These are phyloP conservation scores for Chalciporus sp. DNA, from an alignment of 1,284 basidiomycete species.

Conservation along the genomic window DNA sequence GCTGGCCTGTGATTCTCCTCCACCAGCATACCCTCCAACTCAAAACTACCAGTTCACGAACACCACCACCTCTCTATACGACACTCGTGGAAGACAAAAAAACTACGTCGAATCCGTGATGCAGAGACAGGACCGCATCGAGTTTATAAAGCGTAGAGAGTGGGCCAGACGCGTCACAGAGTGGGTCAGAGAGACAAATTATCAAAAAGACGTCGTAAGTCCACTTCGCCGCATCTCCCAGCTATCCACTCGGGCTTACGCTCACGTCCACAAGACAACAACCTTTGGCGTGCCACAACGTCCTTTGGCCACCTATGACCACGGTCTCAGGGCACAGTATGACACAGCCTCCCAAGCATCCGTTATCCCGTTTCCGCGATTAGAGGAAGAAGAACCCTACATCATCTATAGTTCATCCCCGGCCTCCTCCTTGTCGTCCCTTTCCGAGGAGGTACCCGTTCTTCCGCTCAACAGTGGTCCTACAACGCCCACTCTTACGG, in stretches of 20 bases:
- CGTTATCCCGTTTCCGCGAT: slow-evolving; percentile 29
- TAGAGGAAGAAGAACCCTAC: slow-evolving; percentile 35
- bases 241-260: not conserved
- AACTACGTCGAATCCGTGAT: slow-evolving; percentile 27
- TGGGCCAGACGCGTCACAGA: slow-evolving; percentile 39
- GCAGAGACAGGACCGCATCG: slow-evolving; percentile 36
- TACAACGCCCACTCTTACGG: slow-evolving; percentile 10
- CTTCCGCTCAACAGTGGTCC: slow-evolving; percentile 21
- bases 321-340: not conserved
- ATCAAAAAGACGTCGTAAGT: slow-evolving; percentile 30
- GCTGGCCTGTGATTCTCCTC: slow-evolving; percentile 20
- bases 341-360: slow-evolving; percentile 17
- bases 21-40: slow-evolving; percentile 10
- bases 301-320: not conserved
- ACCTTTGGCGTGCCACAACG: not conserved
- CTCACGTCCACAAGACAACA: slow-evolving; percentile 11
- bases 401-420: slow-evolving; percentile 39
- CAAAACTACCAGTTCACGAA: slow-evolving; percentile 3
- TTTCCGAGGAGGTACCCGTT: slow-evolving; percentile 35
- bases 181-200: slow-evolving; percentile 38
- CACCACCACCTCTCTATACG: slow-evolving; percentile 14
- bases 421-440: slow-evolving; percentile 35
- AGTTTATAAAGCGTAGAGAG: slow-evolving; percentile 36
- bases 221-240: not conserved
- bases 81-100: slow-evolving; percentile 31